phyloP scores from a whole-genome alignment of 2,329 filamentous ascomycete species.

The Elsinoe necatrix region DNA sequence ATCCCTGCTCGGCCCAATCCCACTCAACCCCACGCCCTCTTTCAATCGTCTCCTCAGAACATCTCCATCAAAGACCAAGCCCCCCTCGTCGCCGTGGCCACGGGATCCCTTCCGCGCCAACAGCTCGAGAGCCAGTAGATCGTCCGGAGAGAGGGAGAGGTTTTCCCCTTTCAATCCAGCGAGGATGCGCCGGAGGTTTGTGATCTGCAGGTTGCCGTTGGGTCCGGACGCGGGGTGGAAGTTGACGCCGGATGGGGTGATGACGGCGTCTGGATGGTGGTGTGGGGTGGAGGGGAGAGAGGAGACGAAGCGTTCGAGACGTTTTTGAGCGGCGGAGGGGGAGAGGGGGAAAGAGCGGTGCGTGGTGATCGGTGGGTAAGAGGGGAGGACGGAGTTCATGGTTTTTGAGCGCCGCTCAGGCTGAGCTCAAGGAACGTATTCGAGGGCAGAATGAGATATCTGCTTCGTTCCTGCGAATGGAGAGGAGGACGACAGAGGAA shows the following conservation, averaged over 20 bases:
- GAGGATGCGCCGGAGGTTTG: slow-evolving; percentile 46
- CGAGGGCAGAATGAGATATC: too few species aligned
- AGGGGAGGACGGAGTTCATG: slow-evolving; percentile 18
- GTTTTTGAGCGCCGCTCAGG: background rate
- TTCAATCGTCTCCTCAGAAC: slow-evolving; percentile 18
- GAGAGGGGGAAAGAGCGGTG: slow-evolving; percentile 30
- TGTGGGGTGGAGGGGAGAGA: slow-evolving; percentile 35
- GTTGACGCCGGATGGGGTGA: slow-evolving; percentile 35
- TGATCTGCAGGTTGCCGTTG: slow-evolving; percentile 41
- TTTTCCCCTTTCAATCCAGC: slow-evolving; percentile 45
- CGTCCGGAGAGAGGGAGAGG: slow-evolving; percentile 34
- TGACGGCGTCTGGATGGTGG: slow-evolving; percentile 42
- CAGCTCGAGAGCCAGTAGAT: slow-evolving; percentile 32
- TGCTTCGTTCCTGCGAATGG: too few species aligned
- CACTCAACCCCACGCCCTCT: background rate
- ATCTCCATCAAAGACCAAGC: slow-evolving; percentile 23
- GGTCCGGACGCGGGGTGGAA: slow-evolving; percentile 37
- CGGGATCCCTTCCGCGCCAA: slow-evolving; percentile 22
- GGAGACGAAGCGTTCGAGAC: slow-evolving; percentile 35
- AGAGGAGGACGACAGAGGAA: background rate
- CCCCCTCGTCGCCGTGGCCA: slow-evolving; percentile 19
- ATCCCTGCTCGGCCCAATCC: background rate
- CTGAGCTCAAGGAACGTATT: too few species aligned
- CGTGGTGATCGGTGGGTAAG: slow-evolving; percentile 31
- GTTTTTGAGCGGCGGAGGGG: slow-evolving; percentile 27